Base-by-base conservation (phyloP, 352 stramenopile genomes). In the Peronosclerospora sorghi region DNA sequence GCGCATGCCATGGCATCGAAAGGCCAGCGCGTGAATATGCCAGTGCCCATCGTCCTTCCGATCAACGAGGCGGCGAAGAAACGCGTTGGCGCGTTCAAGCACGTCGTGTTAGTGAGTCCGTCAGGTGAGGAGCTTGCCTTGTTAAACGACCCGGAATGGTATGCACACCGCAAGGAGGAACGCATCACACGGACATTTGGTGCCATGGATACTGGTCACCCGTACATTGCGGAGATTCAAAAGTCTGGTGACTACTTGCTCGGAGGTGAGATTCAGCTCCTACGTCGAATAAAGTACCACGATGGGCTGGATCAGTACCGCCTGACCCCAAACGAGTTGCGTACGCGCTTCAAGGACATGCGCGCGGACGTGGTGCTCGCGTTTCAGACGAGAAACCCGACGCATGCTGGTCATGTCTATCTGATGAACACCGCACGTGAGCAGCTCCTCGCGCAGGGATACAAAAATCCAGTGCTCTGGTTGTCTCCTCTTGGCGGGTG, bases 381-480 rank as follows among this genome's bases (percentile, higher is more conserved):
- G 18, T 98, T 98, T 63, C 94, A 98, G 68, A 98, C 95, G 14
- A 71, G 94, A 37, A 98, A 98, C 61, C 95, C 95, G 24, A 98
- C 95, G 9, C 95, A 98, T 60, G 86, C 94, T 2, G 95, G 94
- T 26, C 95, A 98, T 73, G 94, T 94, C 9, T 98, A 98, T 65
- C 65, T 98, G 34, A 98, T 98, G 95, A 94, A 95, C 56, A 96
- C 86, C 30, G 95, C 90, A 0, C 90, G 94, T 19, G 79, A 98
- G 50, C 91, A 97, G 65, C 63, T 98, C 6, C 82, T 96, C 24
- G 70, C 70, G 15, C 62, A 76, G 54, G 93, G 95, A 13, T 98
- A 94, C 71, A 89, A 97, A 60, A 98, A 98, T 45, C 94, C 95
- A 4, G 84, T 98, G 13, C 61, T 98, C 41, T 98, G 94, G 95